Conservation (phyloP, 2,329 filamentous ascomycete species). For the Trichophyton equinum region DNA sequence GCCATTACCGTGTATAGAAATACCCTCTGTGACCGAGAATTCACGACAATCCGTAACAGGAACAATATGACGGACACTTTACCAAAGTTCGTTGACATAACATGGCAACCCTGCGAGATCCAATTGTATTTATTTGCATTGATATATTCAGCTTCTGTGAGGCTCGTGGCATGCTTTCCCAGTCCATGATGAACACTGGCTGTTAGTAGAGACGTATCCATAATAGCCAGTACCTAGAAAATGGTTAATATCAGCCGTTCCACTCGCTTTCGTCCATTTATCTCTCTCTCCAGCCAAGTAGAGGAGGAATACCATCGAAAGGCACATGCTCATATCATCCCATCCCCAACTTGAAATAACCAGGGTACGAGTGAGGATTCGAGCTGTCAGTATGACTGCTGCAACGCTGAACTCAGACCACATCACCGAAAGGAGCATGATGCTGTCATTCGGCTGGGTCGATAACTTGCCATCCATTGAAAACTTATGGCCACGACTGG, state of each 20-base stretch:
- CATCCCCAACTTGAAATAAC: constrained; percentile 10
- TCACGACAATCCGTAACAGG: constrained; percentile 9
- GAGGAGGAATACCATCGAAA: constrained; percentile 9
- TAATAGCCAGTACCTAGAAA: constrained; percentile 5
- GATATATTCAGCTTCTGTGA: constrained; percentile 4
- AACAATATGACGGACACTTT: constrained; percentile 12
- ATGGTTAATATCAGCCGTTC: neutral
- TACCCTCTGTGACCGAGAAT: constrained; percentile 5
- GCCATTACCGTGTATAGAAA: constrained; percentile 7
- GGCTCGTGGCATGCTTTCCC: constrained; percentile 8
- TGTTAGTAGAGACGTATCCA: constrained; percentile 5
- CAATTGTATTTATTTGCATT: constrained; percentile 12
- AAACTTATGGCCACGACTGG: neutral
- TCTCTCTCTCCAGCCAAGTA: neutral
- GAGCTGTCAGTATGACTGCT: constrained; percentile 5
- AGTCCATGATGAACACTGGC: constrained; percentile 8
- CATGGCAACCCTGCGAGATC: constrained; percentile 10
- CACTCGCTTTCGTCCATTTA: too few species aligned
- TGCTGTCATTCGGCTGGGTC: neutral
- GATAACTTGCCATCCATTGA: neutral
- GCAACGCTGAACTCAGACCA: constrained; percentile 11
- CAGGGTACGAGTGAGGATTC: constrained; percentile 7
- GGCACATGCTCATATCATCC: constrained; percentile 11
- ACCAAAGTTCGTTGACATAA: constrained; percentile 12
- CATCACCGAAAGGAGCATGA: constrained; percentile 1